Evolutionary conservation across 75 land plant genomes (phyloP).

Genomic region (Ceratopteris richardii): DNA sequence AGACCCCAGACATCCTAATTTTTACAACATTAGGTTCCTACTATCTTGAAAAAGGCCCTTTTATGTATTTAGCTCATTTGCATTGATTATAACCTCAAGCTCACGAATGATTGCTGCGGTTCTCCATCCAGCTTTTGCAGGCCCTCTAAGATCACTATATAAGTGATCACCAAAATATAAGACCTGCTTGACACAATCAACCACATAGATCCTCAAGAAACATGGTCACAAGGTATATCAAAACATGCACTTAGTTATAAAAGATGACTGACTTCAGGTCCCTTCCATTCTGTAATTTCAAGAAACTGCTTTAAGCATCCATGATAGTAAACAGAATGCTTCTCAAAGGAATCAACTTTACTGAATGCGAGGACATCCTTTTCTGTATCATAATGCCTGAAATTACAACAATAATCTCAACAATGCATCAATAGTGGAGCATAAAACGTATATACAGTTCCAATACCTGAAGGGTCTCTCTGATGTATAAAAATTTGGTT

Average conservation of each 20-base stretch:
- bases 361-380: conserved; percentile 74
- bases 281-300: conserved; percentile 91
- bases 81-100: conserved; percentile 85
- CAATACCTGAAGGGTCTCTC: conserved; percentile 90
- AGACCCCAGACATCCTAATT: too few species aligned
- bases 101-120: conserved; percentile 97
- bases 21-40: too few species aligned
- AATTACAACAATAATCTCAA: neutral
- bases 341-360: conserved; percentile 64
- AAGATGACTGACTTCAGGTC: conserved; percentile 59
- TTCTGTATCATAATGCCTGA: conserved; percentile 63
- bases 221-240: neutral
- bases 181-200: conserved; percentile 25
- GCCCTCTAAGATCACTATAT: conserved; percentile 91
- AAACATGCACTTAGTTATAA: too few species aligned
- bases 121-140: conserved; percentile 98
- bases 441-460: neutral
- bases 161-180: conserved; percentile 96
- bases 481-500: conserved; percentile 87
- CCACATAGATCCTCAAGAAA: neutral
- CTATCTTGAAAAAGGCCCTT: too few species aligned
- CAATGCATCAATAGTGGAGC: too few species aligned
- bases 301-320: conserved; percentile 88
- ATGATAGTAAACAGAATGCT: conserved; percentile 80
- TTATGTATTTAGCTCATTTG: too few species aligned